Evolutionary conservation across 1,284 basidiomycete species (phyloP).

Genomic region (Ceratobasidium sp.): DNA sequence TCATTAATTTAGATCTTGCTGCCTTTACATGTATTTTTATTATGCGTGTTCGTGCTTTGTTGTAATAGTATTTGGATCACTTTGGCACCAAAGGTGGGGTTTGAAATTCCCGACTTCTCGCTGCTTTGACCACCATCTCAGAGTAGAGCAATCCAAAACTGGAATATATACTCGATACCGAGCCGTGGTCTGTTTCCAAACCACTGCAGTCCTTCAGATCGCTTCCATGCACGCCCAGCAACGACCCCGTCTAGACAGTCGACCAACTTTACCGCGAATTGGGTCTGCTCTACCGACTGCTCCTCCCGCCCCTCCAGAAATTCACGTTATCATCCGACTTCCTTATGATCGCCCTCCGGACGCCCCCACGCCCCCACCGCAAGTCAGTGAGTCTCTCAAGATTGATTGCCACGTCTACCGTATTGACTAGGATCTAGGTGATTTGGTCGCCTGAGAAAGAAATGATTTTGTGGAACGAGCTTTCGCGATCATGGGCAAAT

Average conservation of each 20-base stretch:
- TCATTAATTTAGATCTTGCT: conserved; percentile 72
- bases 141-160: no score
- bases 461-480: conserved; percentile 82
- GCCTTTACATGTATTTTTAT: conserved; percentile 44
- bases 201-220: background rate
- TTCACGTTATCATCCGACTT: conserved; percentile 78
- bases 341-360: conserved; percentile 76
- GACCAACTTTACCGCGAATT: conserved; percentile 9
- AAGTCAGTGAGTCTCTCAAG: conserved; percentile 60
- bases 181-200: no score
- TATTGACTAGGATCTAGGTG: conserved; percentile 58
- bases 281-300: conserved; percentile 14
- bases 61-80: conserved; percentile 39
- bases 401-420: conserved; percentile 30
- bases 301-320: conserved; percentile 50
- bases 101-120: conserved; percentile 7
- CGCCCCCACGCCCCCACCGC: conserved; percentile 68
- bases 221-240: conserved; percentile 46
- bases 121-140: conserved; percentile 7
- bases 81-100: conserved; percentile 13
- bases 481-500: conserved; percentile 74
- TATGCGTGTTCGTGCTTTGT: conserved; percentile 31
- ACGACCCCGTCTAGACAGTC: conserved; percentile 18
- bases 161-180: no score
- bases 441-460: conserved; percentile 85